These are phyloP conservation scores for Dryas integrifolia DNA, from an alignment of 331 rosid genomes.

Conservation along the genomic window DNA sequence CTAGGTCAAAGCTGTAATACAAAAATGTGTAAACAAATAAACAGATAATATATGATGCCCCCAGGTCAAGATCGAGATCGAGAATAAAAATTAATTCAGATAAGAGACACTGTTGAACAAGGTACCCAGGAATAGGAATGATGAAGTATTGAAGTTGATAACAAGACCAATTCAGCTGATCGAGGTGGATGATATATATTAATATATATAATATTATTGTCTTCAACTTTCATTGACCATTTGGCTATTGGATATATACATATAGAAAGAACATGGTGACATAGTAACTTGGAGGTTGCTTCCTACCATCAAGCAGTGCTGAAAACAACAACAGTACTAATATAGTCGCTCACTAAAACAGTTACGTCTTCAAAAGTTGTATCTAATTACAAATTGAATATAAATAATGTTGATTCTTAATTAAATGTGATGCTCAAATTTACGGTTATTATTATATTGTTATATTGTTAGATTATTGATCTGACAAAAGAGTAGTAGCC, in stretches of 20 bases:
- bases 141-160: not conserved
- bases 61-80: not conserved
- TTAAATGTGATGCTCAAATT: too few species aligned
- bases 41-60: not conserved
- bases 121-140: not conserved
- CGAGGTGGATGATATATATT: too few species aligned
- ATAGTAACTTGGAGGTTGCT: not conserved
- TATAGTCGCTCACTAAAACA: not conserved
- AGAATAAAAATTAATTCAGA: not conserved
- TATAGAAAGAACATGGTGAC: not conserved
- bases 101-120: not conserved
- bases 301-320: not conserved
- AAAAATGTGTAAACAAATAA: not conserved
- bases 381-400: not conserved
- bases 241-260: not conserved
- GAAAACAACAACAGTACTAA: not conserved
- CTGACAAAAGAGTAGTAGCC: too few species aligned
- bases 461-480: too few species aligned
- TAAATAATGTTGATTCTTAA: too few species aligned
- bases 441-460: too few species aligned
- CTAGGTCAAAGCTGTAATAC: not conserved
- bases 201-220: conserved; percentile 6
- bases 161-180: not conserved
- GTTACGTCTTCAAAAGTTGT: not conserved
- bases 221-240: not conserved